These are phyloP conservation scores for Populus hybrid DNA, from an alignment of 441 rosid species.

Conservation along the genomic window DNA sequence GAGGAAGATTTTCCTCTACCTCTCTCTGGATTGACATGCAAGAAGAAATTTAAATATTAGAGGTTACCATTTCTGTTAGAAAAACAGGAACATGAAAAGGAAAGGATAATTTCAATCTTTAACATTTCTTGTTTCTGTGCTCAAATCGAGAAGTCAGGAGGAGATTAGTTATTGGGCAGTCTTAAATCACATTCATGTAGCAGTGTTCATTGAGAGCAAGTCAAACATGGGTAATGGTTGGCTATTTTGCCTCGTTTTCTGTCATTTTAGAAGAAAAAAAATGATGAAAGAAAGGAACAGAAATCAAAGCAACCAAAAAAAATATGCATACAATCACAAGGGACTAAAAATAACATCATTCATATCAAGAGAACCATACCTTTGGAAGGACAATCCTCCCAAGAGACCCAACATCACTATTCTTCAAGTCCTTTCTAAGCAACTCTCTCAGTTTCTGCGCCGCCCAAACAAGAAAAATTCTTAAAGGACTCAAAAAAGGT, in stretches of 20 bases:
- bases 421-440: slow-evolving; percentile 50
- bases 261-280: slow-evolving; percentile 9
- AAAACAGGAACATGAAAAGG: slow-evolving; percentile 5
- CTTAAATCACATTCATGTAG: slow-evolving; percentile 21
- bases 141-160: slow-evolving; percentile 24
- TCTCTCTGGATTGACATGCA: slow-evolving; percentile 49
- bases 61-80: not conserved
- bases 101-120: not conserved
- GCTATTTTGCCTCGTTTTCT: slow-evolving; percentile 19
- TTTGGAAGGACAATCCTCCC: slow-evolving; percentile 76
- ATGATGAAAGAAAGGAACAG: slow-evolving; percentile 5
- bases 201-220: slow-evolving; percentile 26
- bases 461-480: slow-evolving; percentile 14
- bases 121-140: slow-evolving; percentile 4
- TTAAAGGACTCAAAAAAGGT: not conserved
- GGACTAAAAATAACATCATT: not conserved
- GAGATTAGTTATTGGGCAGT: slow-evolving; percentile 22
- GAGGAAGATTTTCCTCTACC: slow-evolving; percentile 72
- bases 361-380: slow-evolving; percentile 37
- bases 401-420: slow-evolving; percentile 68
- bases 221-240: slow-evolving; percentile 24
- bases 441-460: slow-evolving; percentile 50
- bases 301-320: slow-evolving; percentile 14
- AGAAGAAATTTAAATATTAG: not conserved
- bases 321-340: slow-evolving; percentile 1